phyloP scores from a whole-genome alignment of 2,329 filamentous ascomycete species.

The Epichloe amarillans region DNA sequence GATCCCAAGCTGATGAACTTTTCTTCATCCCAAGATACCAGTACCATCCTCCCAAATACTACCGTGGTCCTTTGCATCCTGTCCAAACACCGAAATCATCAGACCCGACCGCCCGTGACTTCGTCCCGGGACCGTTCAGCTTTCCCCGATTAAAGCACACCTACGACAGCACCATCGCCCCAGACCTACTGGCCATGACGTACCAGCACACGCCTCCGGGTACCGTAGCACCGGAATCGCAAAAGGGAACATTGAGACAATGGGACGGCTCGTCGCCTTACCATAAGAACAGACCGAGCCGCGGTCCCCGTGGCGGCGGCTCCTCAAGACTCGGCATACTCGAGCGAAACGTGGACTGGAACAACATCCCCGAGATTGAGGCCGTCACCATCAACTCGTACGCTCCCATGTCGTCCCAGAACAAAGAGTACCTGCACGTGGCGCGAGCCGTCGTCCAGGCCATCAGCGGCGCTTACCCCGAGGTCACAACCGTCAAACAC shows the following conservation, averaged over 20 bases:
- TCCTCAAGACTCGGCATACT: slow-evolving; percentile 54
- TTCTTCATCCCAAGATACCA: slow-evolving; percentile 58
- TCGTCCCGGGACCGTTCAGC: slow-evolving; percentile 82
- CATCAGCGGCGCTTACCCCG: slow-evolving; percentile 65
- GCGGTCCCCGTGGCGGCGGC: slow-evolving; percentile 65
- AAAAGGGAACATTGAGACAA: slow-evolving; percentile 55
- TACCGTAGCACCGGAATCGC: slow-evolving; percentile 34
- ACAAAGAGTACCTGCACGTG: slow-evolving; percentile 65
- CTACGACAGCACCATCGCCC: slow-evolving; percentile 71
- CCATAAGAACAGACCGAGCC: slow-evolving; percentile 77
- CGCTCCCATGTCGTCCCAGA: slow-evolving; percentile 55
- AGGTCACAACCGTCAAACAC: slow-evolving; percentile 54
- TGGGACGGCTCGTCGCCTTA: slow-evolving; percentile 93
- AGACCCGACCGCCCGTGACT: slow-evolving; percentile 77
- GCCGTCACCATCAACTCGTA: slow-evolving; percentile 69
- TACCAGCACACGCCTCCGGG: slow-evolving; percentile 81
- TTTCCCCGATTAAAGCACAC: slow-evolving; percentile 80
- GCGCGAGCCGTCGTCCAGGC: slow-evolving; percentile 75
- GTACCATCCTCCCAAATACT: slow-evolving; percentile 86
- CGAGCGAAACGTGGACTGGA: slow-evolving; percentile 63
- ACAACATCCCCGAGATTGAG: slow-evolving; percentile 71
- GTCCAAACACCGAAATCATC: slow-evolving; percentile 79
- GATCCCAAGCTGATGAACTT: background rate
- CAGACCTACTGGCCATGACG: slow-evolving; percentile 77
- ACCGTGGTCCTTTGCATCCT: slow-evolving; percentile 85